Conservation (phyloP, 306 rosid genomes). For the Gynostemma pentaphyllum region DNA sequence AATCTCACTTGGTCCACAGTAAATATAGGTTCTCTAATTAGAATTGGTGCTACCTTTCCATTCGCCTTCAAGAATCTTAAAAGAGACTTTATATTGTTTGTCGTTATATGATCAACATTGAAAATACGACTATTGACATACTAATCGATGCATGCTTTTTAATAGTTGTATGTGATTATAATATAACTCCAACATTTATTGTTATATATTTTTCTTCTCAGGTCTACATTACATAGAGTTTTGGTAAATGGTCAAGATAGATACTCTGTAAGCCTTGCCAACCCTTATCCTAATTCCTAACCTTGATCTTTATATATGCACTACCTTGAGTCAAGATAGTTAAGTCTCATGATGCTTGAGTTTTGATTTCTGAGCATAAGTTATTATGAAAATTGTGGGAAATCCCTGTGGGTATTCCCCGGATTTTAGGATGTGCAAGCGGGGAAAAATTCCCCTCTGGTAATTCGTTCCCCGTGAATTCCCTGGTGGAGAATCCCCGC, state of each 20-base stretch:
- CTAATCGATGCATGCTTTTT: not conserved
- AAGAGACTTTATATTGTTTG: not conserved
- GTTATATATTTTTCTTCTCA: constrained; percentile 22
- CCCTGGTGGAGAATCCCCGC: too few species aligned
- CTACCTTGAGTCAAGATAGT: not conserved
- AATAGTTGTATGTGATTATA: not conserved
- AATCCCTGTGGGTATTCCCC: too few species aligned
- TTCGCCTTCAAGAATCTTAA: not conserved
- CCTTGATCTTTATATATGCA: not conserved
- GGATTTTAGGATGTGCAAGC: too few species aligned
- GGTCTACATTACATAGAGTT: constrained; percentile 95
- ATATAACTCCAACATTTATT: not conserved
- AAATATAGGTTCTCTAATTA: too few species aligned
- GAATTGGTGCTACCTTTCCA: too few species aligned
- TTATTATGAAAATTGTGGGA: too few species aligned
- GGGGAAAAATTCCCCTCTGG: too few species aligned
- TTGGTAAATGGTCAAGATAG: constrained; percentile 70
- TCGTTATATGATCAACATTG: not conserved
- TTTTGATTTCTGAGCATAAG: too few species aligned
- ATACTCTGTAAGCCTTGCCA: constrained; percentile 62
- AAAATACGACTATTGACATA: not conserved
- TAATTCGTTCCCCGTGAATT: too few species aligned
- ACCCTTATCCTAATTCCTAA: not conserved
- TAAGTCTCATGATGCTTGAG: too few species aligned
- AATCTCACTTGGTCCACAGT: not conserved